Conservation (phyloP, 1,284 basidiomycete species). For the Moesziomyces globuligerus region DNA sequence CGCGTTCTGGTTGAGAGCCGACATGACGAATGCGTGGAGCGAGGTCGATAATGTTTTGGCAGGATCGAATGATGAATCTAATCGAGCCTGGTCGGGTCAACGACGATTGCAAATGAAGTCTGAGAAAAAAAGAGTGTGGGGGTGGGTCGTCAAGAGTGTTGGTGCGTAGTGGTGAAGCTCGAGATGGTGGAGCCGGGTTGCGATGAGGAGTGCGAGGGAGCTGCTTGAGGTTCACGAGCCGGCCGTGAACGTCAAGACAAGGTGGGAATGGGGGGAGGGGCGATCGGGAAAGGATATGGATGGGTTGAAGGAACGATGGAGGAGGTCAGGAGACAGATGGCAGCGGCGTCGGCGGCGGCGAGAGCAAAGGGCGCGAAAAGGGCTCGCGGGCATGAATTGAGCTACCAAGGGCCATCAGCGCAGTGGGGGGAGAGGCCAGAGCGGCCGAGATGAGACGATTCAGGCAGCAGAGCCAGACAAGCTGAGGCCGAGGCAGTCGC, state of each 20-base stretch:
- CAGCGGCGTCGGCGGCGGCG: neutral
- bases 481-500: too few species aligned
- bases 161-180: too few species aligned
- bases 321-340: neutral
- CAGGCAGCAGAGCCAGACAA: too few species aligned
- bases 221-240: constrained; percentile 16
- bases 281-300: constrained; percentile 4
- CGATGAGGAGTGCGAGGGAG: neutral
- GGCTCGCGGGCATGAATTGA: too few species aligned
- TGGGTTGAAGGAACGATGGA: constrained; percentile 7
- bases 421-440: too few species aligned
- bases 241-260: constrained; percentile 25
- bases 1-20: constrained; percentile 20
- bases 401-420: too few species aligned
- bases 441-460: too few species aligned
- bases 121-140: constrained; percentile 12
- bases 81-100: constrained; percentile 1
- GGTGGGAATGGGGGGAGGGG: neutral
- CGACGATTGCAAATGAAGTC: too few species aligned
- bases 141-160: constrained; percentile 3
- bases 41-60: neutral
- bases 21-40: constrained; percentile 9
- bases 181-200: neutral
- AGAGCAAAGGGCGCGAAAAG: constrained; percentile 1
- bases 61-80: too few species aligned